phyloP scores from a whole-genome alignment of 1,284 basidiomycete species.

The Malassezia japonica region DNA sequence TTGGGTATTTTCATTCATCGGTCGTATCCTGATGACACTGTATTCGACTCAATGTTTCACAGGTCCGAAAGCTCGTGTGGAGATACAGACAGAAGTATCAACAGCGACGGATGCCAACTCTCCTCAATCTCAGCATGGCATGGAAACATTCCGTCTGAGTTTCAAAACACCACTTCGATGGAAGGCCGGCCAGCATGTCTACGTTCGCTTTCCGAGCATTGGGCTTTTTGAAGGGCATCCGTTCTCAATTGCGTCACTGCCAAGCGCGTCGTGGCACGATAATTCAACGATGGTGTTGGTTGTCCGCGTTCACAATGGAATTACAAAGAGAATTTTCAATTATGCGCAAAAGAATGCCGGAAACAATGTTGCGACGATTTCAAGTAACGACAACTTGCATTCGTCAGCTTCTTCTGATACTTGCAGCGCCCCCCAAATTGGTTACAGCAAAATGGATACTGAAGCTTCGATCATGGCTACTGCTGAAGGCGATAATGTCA shows the following conservation, averaged over 20 bases:
- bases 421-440: too few species aligned
- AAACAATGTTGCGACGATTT: too few species aligned
- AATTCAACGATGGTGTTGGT: background rate
- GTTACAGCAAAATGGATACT: too few species aligned
- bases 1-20: constrained; percentile 7
- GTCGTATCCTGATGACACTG: constrained; percentile 1
- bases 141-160: constrained; percentile 1
- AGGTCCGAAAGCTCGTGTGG: background rate
- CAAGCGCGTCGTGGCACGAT: background rate
- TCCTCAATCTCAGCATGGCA: too few species aligned
- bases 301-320: constrained; percentile 4
- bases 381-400: too few species aligned
- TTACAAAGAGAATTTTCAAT: constrained; percentile 5
- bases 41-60: constrained; percentile 8
- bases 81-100: background rate
- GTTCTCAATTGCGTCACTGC: constrained; percentile 9
- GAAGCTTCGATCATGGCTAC: too few species aligned
- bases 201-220: constrained; percentile 10
- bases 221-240: constrained; percentile 8
- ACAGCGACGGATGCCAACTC: too few species aligned
- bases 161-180: constrained; percentile 13
- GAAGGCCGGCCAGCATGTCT: constrained; percentile 13
- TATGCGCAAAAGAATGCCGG: background rate
- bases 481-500: too few species aligned
- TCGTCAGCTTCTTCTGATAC: background rate